Percentiles rank a stretch among this genome's conserved stretches.
Conservation (phyloP, 2,329 filamentous ascomycete genomes). For the Exophiala sp. region DNA sequence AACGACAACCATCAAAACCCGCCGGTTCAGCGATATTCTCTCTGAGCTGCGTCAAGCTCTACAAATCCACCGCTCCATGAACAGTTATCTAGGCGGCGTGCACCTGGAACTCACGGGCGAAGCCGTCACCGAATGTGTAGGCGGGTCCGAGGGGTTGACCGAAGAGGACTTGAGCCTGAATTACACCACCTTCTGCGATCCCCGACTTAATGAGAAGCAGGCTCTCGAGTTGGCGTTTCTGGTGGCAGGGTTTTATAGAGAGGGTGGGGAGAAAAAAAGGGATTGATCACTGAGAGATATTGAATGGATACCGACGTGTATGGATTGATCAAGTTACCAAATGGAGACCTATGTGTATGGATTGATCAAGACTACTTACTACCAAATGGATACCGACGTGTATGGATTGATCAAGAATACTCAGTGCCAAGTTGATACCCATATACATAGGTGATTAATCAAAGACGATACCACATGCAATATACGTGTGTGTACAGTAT, state of each 20-base stretch:
- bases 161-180: conserved; percentile 85
- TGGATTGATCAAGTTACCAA: no score
- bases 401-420: no score
- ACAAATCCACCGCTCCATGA: conserved; percentile 72
- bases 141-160: conserved; percentile 76
- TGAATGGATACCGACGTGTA: no score
- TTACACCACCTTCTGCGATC: conserved; percentile 95
- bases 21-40: conserved; percentile 85
- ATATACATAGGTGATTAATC: no score
- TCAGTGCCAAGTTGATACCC: no score
- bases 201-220: conserved; percentile 93
- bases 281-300: background rate
- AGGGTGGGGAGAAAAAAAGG: conserved; percentile 31
- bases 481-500: no score
- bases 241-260: conserved; percentile 72
- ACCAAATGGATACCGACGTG: no score
- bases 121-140: conserved; percentile 90
- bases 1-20: conserved; percentile 78
- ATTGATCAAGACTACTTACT: no score
- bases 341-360: no score
- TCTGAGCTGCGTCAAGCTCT: conserved; percentile 78
- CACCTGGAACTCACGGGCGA: conserved; percentile 95
- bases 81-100: conserved; percentile 84
- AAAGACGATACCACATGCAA: no score
- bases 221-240: conserved; percentile 90